A percentile compares a stretch with the other conserved stretches of the same genome.
Evolutionary conservation across 1,284 basidiomycete species (phyloP).

Genomic region (Tilletia indica): DNA sequence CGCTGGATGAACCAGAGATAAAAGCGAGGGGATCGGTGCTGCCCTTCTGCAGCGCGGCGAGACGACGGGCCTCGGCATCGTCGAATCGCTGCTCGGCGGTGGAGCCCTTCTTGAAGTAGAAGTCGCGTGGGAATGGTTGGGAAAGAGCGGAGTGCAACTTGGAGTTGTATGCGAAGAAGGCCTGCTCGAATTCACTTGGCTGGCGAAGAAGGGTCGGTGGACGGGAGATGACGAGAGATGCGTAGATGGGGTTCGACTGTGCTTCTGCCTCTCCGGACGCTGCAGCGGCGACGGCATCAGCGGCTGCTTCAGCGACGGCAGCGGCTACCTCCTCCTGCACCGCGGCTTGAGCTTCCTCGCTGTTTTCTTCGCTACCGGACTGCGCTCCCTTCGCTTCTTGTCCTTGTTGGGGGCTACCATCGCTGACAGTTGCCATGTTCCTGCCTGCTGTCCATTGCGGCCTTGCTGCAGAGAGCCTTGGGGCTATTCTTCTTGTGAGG

Average conservation of each 20-base stretch:
- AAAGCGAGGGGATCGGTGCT: not conserved
- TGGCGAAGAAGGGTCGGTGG: slow-evolving; percentile 77
- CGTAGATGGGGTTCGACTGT: slow-evolving; percentile 43
- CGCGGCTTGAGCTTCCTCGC: not conserved
- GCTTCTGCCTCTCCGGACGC: not conserved
- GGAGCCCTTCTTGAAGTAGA: slow-evolving; percentile 93
- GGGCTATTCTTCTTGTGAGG: not conserved
- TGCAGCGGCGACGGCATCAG: slow-evolving; percentile 5
- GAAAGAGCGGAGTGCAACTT: slow-evolving; percentile 78
- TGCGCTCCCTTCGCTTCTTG: not conserved
- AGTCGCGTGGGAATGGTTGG: slow-evolving; percentile 82
- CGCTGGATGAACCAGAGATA: not conserved
- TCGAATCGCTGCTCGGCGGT: slow-evolving; percentile 79
- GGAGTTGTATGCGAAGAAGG: slow-evolving; percentile 82
- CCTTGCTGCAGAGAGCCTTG: not conserved
- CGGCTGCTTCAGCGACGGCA: not conserved
- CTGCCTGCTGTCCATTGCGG: not conserved
- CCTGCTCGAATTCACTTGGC: slow-evolving; percentile 73
- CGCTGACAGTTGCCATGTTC: slow-evolving; percentile 6
- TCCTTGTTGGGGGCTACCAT: not conserved
- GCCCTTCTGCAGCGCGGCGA: not conserved
- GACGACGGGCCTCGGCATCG: slow-evolving; percentile 57
- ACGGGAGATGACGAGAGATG: slow-evolving; percentile 73
- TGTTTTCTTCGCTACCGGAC: not conserved
- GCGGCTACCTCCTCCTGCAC: slow-evolving; percentile 9